These are phyloP conservation scores for Sporothrix sp. DNA, from an alignment of 2,329 filamentous ascomycete genomes.

Conservation along the genomic window DNA sequence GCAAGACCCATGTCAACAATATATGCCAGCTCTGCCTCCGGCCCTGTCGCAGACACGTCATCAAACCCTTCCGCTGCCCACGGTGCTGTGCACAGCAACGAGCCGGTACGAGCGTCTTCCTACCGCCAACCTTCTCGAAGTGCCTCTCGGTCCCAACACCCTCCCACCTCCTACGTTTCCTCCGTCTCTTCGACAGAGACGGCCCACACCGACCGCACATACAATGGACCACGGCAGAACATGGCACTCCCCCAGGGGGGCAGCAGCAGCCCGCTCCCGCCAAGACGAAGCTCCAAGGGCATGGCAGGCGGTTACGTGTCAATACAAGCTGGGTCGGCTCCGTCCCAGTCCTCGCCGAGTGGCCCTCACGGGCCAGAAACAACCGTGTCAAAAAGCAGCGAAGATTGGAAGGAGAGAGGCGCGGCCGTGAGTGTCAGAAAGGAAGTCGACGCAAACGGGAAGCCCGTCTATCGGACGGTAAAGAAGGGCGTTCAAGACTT, in stretches of 20 bases:
- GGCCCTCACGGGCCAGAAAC: conserved; percentile 31
- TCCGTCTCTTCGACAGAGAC: conserved; percentile 56
- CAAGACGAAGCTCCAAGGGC: conserved; percentile 66
- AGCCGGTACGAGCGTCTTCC: conserved; percentile 48
- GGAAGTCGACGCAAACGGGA: conserved; percentile 77
- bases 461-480: conserved; percentile 69
- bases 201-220: conserved; percentile 31
- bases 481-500: conserved; percentile 99
- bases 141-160: conserved; percentile 53
- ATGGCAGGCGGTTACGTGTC: conserved; percentile 48
- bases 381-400: conserved; percentile 50
- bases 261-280: conserved; percentile 54
- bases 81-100: conserved; percentile 36
- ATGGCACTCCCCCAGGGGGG: conserved; percentile 33
- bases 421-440: conserved; percentile 76
- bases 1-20: conserved; percentile 26
- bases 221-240: conserved; percentile 35
- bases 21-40: conserved; percentile 22
- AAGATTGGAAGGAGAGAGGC: conserved; percentile 93
- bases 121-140: conserved; percentile 43
- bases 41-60: conserved; percentile 25
- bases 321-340: conserved; percentile 21
- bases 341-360: conserved; percentile 20
- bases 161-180: conserved; percentile 41
- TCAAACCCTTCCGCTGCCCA: conserved; percentile 12